Evolutionary conservation across 305 asterid genomes (phyloP), one percentile per base, ranked within the genome.

Genomic region (Fraxinus dipetala): DNA sequence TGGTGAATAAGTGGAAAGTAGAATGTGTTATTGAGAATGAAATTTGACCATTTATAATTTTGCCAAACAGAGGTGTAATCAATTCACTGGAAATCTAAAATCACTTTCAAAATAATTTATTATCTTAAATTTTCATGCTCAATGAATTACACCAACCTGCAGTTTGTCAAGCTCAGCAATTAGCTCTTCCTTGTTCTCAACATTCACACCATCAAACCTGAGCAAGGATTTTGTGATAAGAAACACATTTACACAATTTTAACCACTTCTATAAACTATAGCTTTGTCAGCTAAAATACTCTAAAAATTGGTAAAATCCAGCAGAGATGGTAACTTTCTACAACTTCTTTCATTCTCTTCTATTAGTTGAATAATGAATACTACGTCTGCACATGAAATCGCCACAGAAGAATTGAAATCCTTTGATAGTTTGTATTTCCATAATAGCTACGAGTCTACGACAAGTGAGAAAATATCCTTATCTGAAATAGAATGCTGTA

Each of bases 161-260:
- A 94, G 90, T 80, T 89, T 83, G 3, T 86, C 89, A 84, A 96
- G 81, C 88, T 92, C 95, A 59, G 90, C 84, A 77, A 77, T 80
- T 30, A 82, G 76, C 77, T 87, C 89, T 56, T 88, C 92, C 85
- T 87, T 82, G 56, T 89, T 85, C 75, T 78, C 87, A 70, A 8
- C 75, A 76, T 86, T 75, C 70, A 20, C 78, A 28, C 85, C 92
- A 78, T 87, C 93, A 87, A 88, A 87, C 92, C 98, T 96, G 90
- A 81, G 82, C 81, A 45, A 45, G 56, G 56, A 45, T 45, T 45
- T 14, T 5, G 56, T 13, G 6, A 45, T 45, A 45, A 45, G 56
- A 4, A 45, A 45, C 56, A 13, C 56, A 11, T 45, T 45, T 4
- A 45, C 18, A 14, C 56, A 45, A 45, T 45, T 3, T 45, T 45